Conservation (phyloP, 495 filamentous ascomycete species). For the Diplogelasinospora grovesii region DNA sequence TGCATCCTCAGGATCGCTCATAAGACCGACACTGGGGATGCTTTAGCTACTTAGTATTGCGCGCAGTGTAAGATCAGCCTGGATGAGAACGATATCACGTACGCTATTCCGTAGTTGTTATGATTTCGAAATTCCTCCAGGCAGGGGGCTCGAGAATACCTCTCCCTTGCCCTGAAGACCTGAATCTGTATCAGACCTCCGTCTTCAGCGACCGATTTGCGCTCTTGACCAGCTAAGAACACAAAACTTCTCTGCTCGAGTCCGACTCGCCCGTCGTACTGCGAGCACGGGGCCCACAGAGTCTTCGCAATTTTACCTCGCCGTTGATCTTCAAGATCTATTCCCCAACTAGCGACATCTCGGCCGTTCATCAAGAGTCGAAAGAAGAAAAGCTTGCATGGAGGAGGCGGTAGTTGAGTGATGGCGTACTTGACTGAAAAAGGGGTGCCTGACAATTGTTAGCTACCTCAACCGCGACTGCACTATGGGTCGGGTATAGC, state of each 20-base stretch:
- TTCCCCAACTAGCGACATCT: conserved; percentile 41
- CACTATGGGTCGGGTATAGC: too few relatives aligned
- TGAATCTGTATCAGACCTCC: conserved; percentile 47
- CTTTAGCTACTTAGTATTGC: conserved; percentile 18
- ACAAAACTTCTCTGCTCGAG: conserved; percentile 38
- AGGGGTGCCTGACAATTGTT: conserved; percentile 28
- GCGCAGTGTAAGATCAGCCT: too few relatives aligned
- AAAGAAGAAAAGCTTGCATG: conserved; percentile 39
- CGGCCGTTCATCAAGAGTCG: conserved; percentile 46
- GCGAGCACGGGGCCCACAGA: conserved; percentile 34
- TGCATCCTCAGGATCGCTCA: conserved; percentile 41
- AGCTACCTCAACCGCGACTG: too few relatives aligned
- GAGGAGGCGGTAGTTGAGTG: conserved; percentile 17
- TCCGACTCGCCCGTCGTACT: conserved; percentile 19
- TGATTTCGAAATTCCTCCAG: conserved; percentile 31
- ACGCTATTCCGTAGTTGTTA: conserved; percentile 43
- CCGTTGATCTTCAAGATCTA: conserved; percentile 21
- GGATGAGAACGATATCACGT: conserved; percentile 12
- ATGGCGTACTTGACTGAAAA: conserved; percentile 41
- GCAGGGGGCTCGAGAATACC: conserved; percentile 25
- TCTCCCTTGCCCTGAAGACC: conserved; percentile 40
- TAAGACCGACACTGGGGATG: conserved; percentile 36
- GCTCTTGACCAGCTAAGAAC: conserved; percentile 31
- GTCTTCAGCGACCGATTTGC: conserved; percentile 35
- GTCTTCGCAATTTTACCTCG: conserved; percentile 34